phyloP scores from a whole-genome alignment of 306 rosid genomes.

The Citrullus colocynthis region DNA sequence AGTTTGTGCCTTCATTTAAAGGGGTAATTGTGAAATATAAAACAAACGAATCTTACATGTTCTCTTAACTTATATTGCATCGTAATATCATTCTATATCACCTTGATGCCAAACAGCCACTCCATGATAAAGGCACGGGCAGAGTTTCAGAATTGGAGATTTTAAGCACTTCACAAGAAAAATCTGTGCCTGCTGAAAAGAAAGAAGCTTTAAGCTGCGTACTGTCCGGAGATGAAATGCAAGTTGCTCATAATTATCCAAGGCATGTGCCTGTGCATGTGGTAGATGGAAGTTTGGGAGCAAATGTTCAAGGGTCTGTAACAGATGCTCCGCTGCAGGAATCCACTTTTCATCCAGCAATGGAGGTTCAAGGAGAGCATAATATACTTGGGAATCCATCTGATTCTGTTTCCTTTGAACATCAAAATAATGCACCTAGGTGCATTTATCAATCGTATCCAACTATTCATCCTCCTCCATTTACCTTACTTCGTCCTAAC shows the following conservation, averaged over 20 bases:
- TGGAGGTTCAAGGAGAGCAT: slow-evolving; percentile 36
- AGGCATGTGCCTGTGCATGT: slow-evolving; percentile 85
- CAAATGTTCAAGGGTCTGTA: slow-evolving; percentile 32
- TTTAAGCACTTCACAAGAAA: slow-evolving; percentile 26
- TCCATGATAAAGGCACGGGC: slow-evolving; percentile 32
- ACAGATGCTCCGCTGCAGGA: slow-evolving; percentile 38
- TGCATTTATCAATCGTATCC: slow-evolving; percentile 53
- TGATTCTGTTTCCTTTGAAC: slow-evolving; percentile 40
- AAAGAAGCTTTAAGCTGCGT: slow-evolving; percentile 36
- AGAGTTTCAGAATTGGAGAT: slow-evolving; percentile 30
- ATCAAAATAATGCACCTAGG: slow-evolving; percentile 36
- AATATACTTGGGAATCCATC: slow-evolving; percentile 33
- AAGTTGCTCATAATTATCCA: slow-evolving; percentile 59
- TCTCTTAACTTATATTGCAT: slow-evolving; percentile 29
- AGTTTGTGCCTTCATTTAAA: slow-evolving; percentile 49
- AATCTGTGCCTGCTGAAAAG: slow-evolving; percentile 37
- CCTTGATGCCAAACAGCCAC: slow-evolving; percentile 24
- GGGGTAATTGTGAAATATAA: slow-evolving; percentile 29
- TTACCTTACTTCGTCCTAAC: slow-evolving; percentile 26
- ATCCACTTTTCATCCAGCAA: slow-evolving; percentile 40
- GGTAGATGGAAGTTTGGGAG: slow-evolving; percentile 62
- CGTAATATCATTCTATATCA: slow-evolving; percentile 22
- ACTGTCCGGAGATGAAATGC: slow-evolving; percentile 49
- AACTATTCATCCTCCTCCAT: slow-evolving; percentile 45
- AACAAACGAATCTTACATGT: slow-evolving; percentile 33